These are phyloP conservation scores for Purshia tridentata DNA, from an alignment of 306 rosid species.

Conservation along the genomic window DNA sequence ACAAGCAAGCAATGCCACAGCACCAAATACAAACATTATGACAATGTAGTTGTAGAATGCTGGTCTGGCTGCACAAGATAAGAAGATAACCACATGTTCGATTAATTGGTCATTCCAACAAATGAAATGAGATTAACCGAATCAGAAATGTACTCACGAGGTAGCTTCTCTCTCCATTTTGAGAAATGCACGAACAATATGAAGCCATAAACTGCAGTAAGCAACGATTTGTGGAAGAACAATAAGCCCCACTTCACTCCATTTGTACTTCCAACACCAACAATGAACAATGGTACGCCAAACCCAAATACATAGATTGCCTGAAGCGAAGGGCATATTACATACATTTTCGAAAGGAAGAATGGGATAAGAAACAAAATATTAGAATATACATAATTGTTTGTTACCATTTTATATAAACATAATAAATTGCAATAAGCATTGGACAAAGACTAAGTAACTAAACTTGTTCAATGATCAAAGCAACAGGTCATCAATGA, in stretches of 20 bases:
- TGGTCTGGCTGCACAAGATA: slow-evolving; percentile 62
- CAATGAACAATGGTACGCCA: slow-evolving; percentile 60
- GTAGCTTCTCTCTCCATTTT: slow-evolving; percentile 75
- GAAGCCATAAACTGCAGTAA: slow-evolving; percentile 69
- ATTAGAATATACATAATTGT: background rate
- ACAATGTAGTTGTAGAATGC: slow-evolving; percentile 59
- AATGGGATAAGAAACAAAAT: too few relatives aligned
- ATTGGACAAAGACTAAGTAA: background rate
- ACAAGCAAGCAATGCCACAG: slow-evolving; percentile 49
- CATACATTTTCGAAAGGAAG: background rate
- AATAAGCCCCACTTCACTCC: slow-evolving; percentile 62
- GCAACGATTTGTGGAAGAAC: slow-evolving; percentile 55
- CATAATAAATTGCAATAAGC: background rate
- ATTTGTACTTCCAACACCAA: slow-evolving; percentile 33
- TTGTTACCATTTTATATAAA: background rate
- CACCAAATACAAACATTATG: slow-evolving; percentile 54
- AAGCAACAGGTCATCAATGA: background rate
- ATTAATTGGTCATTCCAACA: background rate
- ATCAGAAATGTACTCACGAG: slow-evolving; percentile 50
- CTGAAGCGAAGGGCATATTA: slow-evolving; percentile 33
- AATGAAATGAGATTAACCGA: background rate
- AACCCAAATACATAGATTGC: slow-evolving; percentile 69
- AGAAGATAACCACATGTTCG: slow-evolving; percentile 24
- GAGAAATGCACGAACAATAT: slow-evolving; percentile 67
- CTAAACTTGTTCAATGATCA: background rate